Evolutionary conservation across 2,329 filamentous ascomycete genomes (phyloP).

Genomic region (Fusarium miscanthi): DNA sequence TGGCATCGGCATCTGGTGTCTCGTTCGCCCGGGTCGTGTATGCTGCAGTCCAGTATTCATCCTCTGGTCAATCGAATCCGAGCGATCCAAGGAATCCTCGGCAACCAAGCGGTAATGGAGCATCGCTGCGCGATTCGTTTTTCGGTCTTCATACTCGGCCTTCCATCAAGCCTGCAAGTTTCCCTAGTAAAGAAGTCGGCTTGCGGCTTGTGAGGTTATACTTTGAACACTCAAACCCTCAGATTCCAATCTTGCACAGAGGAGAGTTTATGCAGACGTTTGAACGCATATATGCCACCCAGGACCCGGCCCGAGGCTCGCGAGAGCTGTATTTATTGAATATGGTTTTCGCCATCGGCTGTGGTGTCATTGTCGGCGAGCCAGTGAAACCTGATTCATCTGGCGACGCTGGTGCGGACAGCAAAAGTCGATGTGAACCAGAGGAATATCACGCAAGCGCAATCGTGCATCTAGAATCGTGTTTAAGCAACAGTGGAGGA

Average conservation of each 20-base stretch:
- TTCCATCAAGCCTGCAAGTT: slow-evolving; percentile 84
- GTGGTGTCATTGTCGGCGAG: slow-evolving; percentile 87
- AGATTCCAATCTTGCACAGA: slow-evolving; percentile 91
- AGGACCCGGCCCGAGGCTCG: slow-evolving; percentile 74
- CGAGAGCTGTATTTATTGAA: slow-evolving; percentile 94
- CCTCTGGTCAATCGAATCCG: slow-evolving; percentile 68
- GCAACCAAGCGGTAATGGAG: slow-evolving; percentile 59
- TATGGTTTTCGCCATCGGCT: slow-evolving; percentile 96
- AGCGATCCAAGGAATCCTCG: slow-evolving; percentile 43
- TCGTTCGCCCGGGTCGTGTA: slow-evolving; percentile 96
- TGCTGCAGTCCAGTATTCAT: slow-evolving; percentile 84
- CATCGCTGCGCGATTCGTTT: slow-evolving; percentile 94
- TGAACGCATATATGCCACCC: slow-evolving; percentile 79
- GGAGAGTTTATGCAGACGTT: slow-evolving; percentile 91
- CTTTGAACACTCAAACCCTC: slow-evolving; percentile 95
- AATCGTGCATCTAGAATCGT: slow-evolving; percentile 89
- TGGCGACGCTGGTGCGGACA: slow-evolving; percentile 45
- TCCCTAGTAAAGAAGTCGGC: slow-evolving; percentile 82
- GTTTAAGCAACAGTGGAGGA: slow-evolving; percentile 86
- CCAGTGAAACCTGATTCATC: slow-evolving; percentile 61
- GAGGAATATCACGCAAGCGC: slow-evolving; percentile 97
- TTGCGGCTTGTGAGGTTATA: slow-evolving; percentile 81
- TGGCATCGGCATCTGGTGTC: slow-evolving; percentile 88
- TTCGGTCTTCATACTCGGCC: slow-evolving; percentile 95
- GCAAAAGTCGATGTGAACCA: slow-evolving; percentile 71